These are phyloP conservation scores for Pachysandra terminalis DNA, from an alignment of 164 flowering plant species.

Conservation along the genomic window DNA sequence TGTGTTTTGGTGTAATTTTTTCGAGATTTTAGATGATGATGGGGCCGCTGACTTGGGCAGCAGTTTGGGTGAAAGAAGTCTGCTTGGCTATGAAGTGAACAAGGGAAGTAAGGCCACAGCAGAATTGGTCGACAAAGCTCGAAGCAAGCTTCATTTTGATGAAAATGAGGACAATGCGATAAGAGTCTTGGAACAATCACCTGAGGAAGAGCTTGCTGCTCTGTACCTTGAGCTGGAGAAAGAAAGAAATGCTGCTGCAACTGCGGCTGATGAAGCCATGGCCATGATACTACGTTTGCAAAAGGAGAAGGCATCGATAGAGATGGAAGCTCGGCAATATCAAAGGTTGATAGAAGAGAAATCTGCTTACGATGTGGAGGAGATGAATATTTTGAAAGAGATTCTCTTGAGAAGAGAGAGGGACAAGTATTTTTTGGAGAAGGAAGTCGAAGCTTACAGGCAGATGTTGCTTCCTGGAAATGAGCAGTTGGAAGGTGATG, in stretches of 20 bases:
- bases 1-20: slow-evolving; percentile 7
- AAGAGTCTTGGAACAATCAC: slow-evolving; percentile 51
- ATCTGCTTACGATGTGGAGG: slow-evolving; percentile 81
- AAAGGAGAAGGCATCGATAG: slow-evolving; percentile 83
- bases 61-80: slow-evolving; percentile 18
- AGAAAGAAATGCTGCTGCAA: slow-evolving; percentile 91
- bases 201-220: slow-evolving; percentile 61
- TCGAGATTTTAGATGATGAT: slow-evolving; percentile 33
- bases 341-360: slow-evolving; percentile 85
- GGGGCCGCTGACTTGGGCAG: slow-evolving; percentile 19
- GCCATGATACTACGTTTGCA: slow-evolving; percentile 93
- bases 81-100: slow-evolving; percentile 19
- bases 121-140: slow-evolving; percentile 14
- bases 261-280: slow-evolving; percentile 97
- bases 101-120: slow-evolving; percentile 25
- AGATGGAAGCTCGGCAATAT: slow-evolving; percentile 88
- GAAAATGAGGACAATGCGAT: slow-evolving; percentile 28
- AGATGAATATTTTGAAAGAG: slow-evolving; percentile 85
- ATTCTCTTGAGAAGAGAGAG: slow-evolving; percentile 74
- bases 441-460: slow-evolving; percentile 75
- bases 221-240: slow-evolving; percentile 73
- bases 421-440: slow-evolving; percentile 78
- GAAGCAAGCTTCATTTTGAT: slow-evolving; percentile 16
- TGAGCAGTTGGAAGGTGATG: slow-evolving; percentile 32
- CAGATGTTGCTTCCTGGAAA: slow-evolving; percentile 30